Percentiles rank a stretch among this genome's conserved stretches.
Conservation (phyloP, 768 basidiomycete species). For the Lentinula raphanica region DNA sequence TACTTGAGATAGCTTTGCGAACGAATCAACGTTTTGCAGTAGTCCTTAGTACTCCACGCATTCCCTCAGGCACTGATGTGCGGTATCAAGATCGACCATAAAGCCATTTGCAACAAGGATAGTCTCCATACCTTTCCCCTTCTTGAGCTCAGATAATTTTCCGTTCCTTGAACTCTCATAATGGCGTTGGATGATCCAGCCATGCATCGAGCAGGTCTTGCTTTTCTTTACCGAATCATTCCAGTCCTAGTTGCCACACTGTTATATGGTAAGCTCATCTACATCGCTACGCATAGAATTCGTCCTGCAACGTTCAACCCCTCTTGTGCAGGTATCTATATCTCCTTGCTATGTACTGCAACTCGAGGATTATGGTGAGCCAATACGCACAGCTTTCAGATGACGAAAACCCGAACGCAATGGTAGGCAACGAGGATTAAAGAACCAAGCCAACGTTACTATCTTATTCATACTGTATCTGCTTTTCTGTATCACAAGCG, state of each 20-base stretch:
- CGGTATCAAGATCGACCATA: too few species aligned
- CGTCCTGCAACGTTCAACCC: too few species aligned
- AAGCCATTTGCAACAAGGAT: too few species aligned
- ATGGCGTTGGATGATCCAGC: conserved; percentile 14
- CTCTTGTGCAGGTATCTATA: not conserved
- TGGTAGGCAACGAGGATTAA: not conserved
- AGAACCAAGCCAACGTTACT: not conserved
- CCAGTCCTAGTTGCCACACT: not conserved
- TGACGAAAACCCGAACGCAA: too few species aligned
- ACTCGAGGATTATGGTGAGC: conserved; percentile 2
- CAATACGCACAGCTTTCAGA: too few species aligned
- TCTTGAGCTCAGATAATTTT: too few species aligned
- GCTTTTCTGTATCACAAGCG: not conserved
- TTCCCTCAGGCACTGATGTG: too few species aligned
- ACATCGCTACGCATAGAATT: too few species aligned
- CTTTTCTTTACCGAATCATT: not conserved
- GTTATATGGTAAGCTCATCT: not conserved
- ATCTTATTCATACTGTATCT: not conserved
- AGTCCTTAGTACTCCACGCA: too few species aligned
- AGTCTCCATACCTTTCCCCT: too few species aligned
- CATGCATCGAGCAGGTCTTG: conserved; percentile 4
- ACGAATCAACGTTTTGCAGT: too few species aligned
- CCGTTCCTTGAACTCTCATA: not conserved
- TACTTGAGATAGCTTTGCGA: too few species aligned
- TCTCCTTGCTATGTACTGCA: not conserved